Percentiles rank a stretch among this genome's conserved stretches.
Evolutionary conservation across 164 flowering plant genomes (phyloP).

Genomic region (Kingdonia uniflora): DNA sequence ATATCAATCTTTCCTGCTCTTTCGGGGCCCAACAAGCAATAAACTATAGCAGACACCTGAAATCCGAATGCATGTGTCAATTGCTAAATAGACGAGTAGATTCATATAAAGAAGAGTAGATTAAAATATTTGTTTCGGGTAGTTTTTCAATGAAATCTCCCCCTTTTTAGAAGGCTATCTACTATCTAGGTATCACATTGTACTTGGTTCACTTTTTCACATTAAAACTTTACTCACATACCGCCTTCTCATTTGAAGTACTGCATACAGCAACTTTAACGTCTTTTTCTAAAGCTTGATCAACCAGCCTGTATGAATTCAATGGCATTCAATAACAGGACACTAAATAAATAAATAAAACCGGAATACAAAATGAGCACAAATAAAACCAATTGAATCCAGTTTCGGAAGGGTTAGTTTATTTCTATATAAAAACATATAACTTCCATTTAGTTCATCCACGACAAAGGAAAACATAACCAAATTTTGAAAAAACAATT

Average conservation of each 20-base stretch:
- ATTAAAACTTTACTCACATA: conserved; percentile 25
- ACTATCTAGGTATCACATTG: too few relatives aligned
- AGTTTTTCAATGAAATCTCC: too few relatives aligned
- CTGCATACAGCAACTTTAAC: conserved; percentile 95
- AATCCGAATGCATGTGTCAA: conserved; percentile 10
- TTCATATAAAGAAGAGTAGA: not conserved
- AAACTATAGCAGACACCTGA: conserved; percentile 96
- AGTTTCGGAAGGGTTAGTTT: too few relatives aligned
- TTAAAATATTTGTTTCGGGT: too few relatives aligned
- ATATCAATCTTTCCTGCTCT: conserved; percentile 74
- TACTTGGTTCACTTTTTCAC: too few relatives aligned
- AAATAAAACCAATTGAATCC: too few relatives aligned
- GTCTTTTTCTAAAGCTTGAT: conserved; percentile 77
- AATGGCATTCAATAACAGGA: conserved; percentile 1
- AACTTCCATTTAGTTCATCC: not conserved
- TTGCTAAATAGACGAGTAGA: not conserved
- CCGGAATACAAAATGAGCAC: too few relatives aligned
- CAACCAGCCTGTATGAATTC: conserved; percentile 54
- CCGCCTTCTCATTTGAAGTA: conserved; percentile 99
- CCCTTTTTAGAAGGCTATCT: too few relatives aligned
- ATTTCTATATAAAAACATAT: too few relatives aligned
- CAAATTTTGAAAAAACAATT: too few relatives aligned
- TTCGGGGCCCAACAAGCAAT: conserved; percentile 76
- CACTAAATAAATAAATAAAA: not conserved
- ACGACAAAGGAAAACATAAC: too few relatives aligned